Base-by-base conservation (phyloP, 2,329 filamentous ascomycete genomes). In the Calonectria henricotiae region DNA sequence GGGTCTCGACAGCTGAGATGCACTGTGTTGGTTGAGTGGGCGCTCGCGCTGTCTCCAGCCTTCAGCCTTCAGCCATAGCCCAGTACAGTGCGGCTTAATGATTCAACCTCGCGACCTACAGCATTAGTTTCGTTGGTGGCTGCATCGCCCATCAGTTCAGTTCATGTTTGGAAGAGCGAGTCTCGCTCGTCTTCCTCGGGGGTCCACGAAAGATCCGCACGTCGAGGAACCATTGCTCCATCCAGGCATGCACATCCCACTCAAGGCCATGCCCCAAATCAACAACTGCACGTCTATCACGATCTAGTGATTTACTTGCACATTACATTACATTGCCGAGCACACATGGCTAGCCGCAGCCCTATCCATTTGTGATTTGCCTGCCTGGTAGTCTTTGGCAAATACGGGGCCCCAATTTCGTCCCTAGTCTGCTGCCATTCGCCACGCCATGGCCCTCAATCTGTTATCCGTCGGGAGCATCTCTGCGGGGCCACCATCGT, bases 401-500 rank as follows among this genome's bases (percentile, higher is more conserved):
- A 20, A 54, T 23, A 35, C 11, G 27, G 49, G 49, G 12, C 49
- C n/a, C 30, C 12, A n/a, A 43, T 25, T 51, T n/a, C 20, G 13
- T 27, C 32, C 32, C 41, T 44, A 7, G 12, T 17, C 17, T 15
- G 37, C 39, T 8, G 61, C 23, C 44, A 23, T 37, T 54, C 15
- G 17, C 46, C 17, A 41, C 41, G 23, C 15, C 9, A 13, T 41
- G 7, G 46, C 20, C 30, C 11, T 25, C 25, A 39, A 62, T 62
- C 39, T 51, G 44, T 27, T 54, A 27, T 62, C 65, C 65, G 44
- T 62, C 35, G 20, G 55, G 49, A 49, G 60, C 27, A 37, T 46
- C 51, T 61, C 37, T 35, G 61, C 27, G 60, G 58, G 32, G 51
- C 39, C 64, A 47, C 68, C 62, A 27, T 65, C 44, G 23, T 49